phyloP scores from a whole-genome alignment of 768 basidiomycete genomes.

The Rhodotorula babjevae region DNA sequence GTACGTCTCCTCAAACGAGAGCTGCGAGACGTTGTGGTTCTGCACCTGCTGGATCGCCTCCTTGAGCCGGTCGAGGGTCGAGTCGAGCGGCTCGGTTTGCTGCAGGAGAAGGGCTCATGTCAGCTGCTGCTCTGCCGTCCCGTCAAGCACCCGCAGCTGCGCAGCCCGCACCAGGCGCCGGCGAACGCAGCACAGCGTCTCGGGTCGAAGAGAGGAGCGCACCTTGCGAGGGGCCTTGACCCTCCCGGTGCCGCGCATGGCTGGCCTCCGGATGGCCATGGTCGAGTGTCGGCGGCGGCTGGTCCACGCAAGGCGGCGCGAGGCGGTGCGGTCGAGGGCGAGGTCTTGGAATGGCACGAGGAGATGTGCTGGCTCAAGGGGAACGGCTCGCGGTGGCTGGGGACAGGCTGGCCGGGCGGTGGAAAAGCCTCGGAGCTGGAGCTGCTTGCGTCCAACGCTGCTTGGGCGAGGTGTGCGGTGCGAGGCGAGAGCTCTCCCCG shows the following conservation, averaged over 20 bases:
- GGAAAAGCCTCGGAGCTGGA: too few species aligned
- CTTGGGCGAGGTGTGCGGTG: too few species aligned
- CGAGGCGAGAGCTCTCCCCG: too few species aligned
- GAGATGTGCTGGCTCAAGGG: too few species aligned
- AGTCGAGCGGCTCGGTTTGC: conserved; percentile 56
- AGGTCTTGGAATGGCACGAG: too few species aligned
- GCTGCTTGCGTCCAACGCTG: too few species aligned
- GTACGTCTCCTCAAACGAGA: conserved; percentile 90
- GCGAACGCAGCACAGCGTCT: too few species aligned
- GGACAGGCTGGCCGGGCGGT: too few species aligned
- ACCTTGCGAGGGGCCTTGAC: conserved; percentile 35
- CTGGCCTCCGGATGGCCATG: conserved; percentile 13
- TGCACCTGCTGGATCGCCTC: conserved; percentile 90
- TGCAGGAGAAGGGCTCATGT: background rate
- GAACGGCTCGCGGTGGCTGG: too few species aligned
- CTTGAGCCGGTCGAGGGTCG: conserved; percentile 75
- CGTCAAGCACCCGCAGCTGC: background rate
- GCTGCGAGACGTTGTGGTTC: conserved; percentile 80
- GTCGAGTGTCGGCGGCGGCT: background rate
- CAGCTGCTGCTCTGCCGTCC: background rate
- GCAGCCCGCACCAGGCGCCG: background rate
- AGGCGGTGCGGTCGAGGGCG: too few species aligned
- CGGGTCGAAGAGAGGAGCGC: background rate
- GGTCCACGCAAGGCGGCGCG: too few species aligned
- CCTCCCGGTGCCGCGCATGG: conserved; percentile 13